These are phyloP conservation scores for Ceratobasidium theobromae DNA, from an alignment of 1,284 basidiomycete genomes.

Conservation along the genomic window DNA sequence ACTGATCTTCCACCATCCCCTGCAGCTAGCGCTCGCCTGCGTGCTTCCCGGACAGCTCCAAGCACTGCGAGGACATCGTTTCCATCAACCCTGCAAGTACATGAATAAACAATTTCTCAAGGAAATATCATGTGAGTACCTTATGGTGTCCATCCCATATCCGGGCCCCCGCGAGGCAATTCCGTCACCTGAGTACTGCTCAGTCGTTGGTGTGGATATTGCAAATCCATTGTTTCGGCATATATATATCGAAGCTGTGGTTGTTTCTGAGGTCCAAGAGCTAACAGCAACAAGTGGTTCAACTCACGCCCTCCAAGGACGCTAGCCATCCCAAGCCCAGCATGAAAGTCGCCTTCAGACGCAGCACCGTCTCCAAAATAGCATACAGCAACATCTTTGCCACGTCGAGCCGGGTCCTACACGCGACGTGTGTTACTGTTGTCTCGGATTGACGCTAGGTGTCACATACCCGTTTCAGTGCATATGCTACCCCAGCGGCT, in stretches of 20 bases:
- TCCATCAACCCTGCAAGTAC: constrained; percentile 72
- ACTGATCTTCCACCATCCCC: constrained; percentile 66
- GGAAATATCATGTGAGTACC: background rate
- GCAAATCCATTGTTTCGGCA: constrained; percentile 60
- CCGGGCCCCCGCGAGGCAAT: constrained; percentile 89
- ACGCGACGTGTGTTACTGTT: background rate
- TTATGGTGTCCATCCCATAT: constrained; percentile 87
- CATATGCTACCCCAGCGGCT: constrained; percentile 90
- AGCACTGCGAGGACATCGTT: constrained; percentile 91
- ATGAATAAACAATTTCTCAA: background rate
- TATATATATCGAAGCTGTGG: constrained; percentile 41
- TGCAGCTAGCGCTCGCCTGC: constrained; percentile 72
- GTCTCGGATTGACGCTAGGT: background rate
- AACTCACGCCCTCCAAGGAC: constrained; percentile 46
- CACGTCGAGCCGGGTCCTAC: constrained; percentile 65
- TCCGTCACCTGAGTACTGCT: constrained; percentile 93
- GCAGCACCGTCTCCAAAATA: constrained; percentile 80
- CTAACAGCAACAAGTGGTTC: background rate
- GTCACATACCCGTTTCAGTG: constrained; percentile 61
- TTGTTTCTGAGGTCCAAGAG: background rate
- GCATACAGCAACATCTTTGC: constrained; percentile 79
- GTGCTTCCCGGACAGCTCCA: constrained; percentile 76
- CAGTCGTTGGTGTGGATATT: constrained; percentile 87
- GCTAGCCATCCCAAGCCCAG: constrained; percentile 52
- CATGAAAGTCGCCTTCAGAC: constrained; percentile 57